Base-by-base conservation (phyloP, 2,329 filamentous ascomycete species). In the Colletotrichum orchidophilum region DNA sequence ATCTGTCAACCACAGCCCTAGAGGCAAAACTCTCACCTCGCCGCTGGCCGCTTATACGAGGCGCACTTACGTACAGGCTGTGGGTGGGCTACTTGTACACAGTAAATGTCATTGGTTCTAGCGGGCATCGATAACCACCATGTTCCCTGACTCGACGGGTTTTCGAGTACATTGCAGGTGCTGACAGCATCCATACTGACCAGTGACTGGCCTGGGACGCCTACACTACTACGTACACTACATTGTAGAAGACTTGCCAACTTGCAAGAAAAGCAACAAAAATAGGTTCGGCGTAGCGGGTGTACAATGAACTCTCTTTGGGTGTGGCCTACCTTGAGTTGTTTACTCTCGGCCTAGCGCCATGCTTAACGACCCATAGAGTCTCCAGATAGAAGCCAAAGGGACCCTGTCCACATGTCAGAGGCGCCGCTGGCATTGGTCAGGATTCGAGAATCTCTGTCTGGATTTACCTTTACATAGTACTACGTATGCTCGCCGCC, bases 291-390 rank as follows among this genome's bases (percentile, higher is more conserved):
- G 27, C 12, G 42, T 46, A 33, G 21, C 58, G 58, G 68, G 58
- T 63, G 52, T 58, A 15, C 68, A 54, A 63, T 71, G 24, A 71
- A 71, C 68, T 71, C 64, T 71, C 52, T 68, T 68, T 68, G 42
- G 59, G 29, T 33, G 29, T 46, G 60, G 60, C 35, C 33, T 52
- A 59, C 60, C 60, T 59, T 69, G 26, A 59, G 61, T 69, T 59
- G 42, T 59, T 69, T 59, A 52, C 42, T 57, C 39, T 29, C 31
- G 59, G 26, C 26, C 42, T 60, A 66, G 49, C 55, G 57, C 59
- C 46, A 63, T 50, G 66, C 35, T 24, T 29, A 27, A 50, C 53
- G 54, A 39, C 33, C 49, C 55, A 12, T 21, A 11, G 35, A 46
- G 18, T 46, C 39, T 46, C 39, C 39, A 46, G 39, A 42, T 8